Evolutionary conservation across 805 yeast species (phyloP).

Genomic region (Ogataea glucozyma): DNA sequence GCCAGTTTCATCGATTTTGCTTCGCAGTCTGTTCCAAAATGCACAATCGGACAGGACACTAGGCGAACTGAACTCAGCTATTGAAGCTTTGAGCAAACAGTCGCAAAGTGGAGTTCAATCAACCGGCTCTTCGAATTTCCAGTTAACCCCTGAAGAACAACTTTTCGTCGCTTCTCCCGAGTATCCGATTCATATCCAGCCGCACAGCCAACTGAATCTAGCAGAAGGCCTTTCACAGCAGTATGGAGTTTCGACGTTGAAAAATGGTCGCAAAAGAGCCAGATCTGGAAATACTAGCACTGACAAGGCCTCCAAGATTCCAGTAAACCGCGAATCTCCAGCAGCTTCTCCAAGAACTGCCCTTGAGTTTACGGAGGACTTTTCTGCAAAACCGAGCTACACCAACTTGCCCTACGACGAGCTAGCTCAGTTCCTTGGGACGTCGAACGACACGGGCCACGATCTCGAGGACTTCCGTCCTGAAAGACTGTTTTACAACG

Average conservation of each 20-base stretch:
- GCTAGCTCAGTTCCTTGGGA: background rate
- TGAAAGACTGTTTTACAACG: slow-evolving; percentile 12
- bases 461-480: slow-evolving; percentile 16
- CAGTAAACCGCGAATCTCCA: too few species aligned
- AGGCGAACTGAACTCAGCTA: background rate
- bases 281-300: too few species aligned
- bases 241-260: background rate
- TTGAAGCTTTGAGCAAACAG: background rate
- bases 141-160: background rate
- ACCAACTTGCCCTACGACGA: background rate
- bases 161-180: too few species aligned
- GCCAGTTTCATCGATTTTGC: slow-evolving; percentile 18
- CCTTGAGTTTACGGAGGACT: too few species aligned
- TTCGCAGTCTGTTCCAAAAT: slow-evolving; percentile 7
- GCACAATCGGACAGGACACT: background rate
- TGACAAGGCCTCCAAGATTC: too few species aligned
- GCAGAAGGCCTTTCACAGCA: background rate
- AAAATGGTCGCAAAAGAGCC: background rate
- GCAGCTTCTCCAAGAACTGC: too few species aligned
- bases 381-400: too few species aligned
- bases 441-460: slow-evolving; percentile 5
- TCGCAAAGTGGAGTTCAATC: background rate
- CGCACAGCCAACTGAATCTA: background rate
- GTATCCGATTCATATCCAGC: background rate
- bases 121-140: too few species aligned